Conservation (phyloP, 2,329 filamentous ascomycete genomes). For the Diplodia corticola region DNA sequence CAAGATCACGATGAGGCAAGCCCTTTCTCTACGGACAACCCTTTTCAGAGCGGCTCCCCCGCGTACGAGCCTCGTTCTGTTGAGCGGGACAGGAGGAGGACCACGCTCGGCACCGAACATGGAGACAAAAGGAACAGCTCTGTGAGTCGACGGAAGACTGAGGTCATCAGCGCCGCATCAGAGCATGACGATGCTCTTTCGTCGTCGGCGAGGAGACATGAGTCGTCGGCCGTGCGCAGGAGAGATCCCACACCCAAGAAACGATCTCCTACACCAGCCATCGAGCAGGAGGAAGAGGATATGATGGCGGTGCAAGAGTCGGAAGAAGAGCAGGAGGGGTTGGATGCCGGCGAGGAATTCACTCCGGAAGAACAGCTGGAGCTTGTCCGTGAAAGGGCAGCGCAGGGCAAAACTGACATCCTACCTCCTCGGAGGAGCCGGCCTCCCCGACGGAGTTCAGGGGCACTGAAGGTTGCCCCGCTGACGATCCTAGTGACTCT, state of each 20-base stretch:
- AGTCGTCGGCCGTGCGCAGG: background rate
- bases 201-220: conserved; percentile 40
- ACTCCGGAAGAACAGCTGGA: conserved; percentile 83
- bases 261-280: background rate
- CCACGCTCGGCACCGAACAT: conserved; percentile 47
- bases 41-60: conserved; percentile 84
- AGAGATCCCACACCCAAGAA: background rate
- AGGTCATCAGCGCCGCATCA: conserved; percentile 44
- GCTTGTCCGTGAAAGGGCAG: conserved; percentile 67
- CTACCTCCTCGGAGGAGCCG: conserved; percentile 40
- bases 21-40: conserved; percentile 86
- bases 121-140: conserved; percentile 47
- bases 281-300: background rate
- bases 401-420: conserved; percentile 55
- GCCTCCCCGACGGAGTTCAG: conserved; percentile 46
- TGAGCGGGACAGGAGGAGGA: conserved; percentile 52
- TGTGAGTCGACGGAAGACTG: conserved; percentile 45
- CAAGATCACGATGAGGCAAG: conserved; percentile 54
- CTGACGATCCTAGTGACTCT: conserved; percentile 71
- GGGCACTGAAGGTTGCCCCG: conserved; percentile 63
- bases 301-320: conserved; percentile 7
- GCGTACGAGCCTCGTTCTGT: conserved; percentile 38
- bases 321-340: conserved; percentile 27
- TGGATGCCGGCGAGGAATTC: conserved; percentile 85
- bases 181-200: conserved; percentile 54